phyloP scores from a whole-genome alignment of 2,329 filamentous ascomycete genomes.

The Colletotrichum tropicale region DNA sequence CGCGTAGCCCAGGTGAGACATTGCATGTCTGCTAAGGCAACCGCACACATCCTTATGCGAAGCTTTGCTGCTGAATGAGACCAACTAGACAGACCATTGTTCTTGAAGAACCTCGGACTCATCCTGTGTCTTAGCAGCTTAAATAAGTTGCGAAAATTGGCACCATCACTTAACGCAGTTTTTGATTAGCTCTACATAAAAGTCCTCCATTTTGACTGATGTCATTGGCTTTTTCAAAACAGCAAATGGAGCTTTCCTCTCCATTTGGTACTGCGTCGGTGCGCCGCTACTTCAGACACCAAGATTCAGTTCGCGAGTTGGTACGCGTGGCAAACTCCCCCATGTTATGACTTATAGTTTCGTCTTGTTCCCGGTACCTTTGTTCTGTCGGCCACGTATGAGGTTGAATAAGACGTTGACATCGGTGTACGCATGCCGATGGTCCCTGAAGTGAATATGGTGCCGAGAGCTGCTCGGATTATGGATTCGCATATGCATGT shows the following conservation, averaged over 20 bases:
- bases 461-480: no score
- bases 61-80: no score
- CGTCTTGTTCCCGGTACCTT: accelerated
- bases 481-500: no score
- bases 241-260: background rate
- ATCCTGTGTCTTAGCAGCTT: no score
- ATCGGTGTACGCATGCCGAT: background rate
- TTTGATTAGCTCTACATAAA: accelerated
- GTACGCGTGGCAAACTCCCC: accelerated
- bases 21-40: no score
- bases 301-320: background rate
- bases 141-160: no score
- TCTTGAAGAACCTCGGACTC: no score
- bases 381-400: accelerated
- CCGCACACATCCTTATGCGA: no score
- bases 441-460: accelerated
- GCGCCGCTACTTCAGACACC: background rate
- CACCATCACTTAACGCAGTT: accelerated
- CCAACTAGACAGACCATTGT: no score
- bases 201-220: accelerated
- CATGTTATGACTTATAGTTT: accelerated
- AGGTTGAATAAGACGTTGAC: background rate
- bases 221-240: accelerated
- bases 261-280: background rate
- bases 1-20: no score